Evolutionary conservation across 352 stramenopile species (phyloP).

Genomic region (Pythium aphanidermatum): DNA sequence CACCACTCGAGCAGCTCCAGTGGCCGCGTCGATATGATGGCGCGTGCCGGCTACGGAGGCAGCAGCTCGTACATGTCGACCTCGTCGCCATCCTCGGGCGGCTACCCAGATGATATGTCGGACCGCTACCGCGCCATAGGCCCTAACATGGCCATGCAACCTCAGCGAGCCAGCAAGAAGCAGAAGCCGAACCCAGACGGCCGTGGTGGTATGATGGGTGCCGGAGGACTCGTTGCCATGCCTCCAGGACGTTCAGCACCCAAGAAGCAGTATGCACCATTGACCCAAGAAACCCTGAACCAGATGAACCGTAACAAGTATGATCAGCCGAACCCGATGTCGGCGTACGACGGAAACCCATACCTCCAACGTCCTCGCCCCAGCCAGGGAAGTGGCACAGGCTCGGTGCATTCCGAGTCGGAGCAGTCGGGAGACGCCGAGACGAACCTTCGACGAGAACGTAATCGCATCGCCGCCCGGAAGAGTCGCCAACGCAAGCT

Average conservation of each 20-base stretch:
- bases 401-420: conserved; percentile 65
- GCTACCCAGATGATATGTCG: conserved; percentile 24
- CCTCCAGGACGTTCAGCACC: neutral
- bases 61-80: conserved; percentile 15
- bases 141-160: conserved; percentile 52
- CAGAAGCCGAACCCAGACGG: conserved; percentile 29
- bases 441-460: conserved; percentile 73
- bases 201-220: conserved; percentile 2
- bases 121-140: conserved; percentile 43
- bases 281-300: conserved; percentile 63
- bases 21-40: neutral
- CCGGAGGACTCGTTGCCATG: neutral
- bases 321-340: conserved; percentile 24
- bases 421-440: conserved; percentile 60
- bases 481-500: conserved; percentile 83
- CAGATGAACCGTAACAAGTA: conserved; percentile 54
- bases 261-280: conserved; percentile 20
- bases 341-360: conserved; percentile 56
- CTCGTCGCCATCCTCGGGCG: conserved; percentile 8
- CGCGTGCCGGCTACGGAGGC: neutral
- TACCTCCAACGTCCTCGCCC: conserved; percentile 41
- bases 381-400: conserved; percentile 42
- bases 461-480: conserved; percentile 77
- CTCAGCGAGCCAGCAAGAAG: conserved; percentile 48
- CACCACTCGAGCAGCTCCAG: conserved; percentile 45